These are phyloP conservation scores for Hyaloscypha hepaticicola DNA, from an alignment of 495 filamentous ascomycete species.

Conservation along the genomic window DNA sequence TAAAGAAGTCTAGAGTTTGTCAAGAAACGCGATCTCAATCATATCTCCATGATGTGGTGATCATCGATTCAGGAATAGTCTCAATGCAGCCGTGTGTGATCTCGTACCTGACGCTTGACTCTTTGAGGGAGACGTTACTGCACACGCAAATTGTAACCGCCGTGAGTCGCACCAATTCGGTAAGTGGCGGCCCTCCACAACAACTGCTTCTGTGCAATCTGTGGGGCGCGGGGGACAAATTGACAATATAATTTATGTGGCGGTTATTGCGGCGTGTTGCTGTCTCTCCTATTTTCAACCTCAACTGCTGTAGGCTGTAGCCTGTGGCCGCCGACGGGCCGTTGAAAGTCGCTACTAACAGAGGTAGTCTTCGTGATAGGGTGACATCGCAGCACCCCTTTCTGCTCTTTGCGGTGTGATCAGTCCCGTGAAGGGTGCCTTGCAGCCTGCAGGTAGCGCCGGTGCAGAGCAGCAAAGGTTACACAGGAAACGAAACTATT, in stretches of 20 bases:
- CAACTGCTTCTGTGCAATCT: background rate
- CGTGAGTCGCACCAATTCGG: background rate
- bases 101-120: constrained; percentile 9
- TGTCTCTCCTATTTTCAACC: background rate
- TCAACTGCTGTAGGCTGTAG: no score
- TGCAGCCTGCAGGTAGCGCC: no score
- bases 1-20: background rate
- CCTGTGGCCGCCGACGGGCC: background rate
- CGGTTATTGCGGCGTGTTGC: background rate
- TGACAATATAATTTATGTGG: background rate
- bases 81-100: background rate
- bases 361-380: background rate
- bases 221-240: no score
- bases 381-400: background rate
- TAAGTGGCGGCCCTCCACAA: background rate
- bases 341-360: background rate
- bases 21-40: background rate
- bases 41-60: background rate
- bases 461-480: no score
- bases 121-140: background rate
- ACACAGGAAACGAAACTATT: background rate
- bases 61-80: background rate
- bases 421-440: background rate
- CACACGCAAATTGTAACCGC: background rate
- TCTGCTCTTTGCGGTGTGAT: background rate